A percentile compares a stretch with the other conserved stretches of the same genome.
These are phyloP conservation scores for Trichoderma endophyticum DNA, from an alignment of 2,329 filamentous ascomycete genomes.

Conservation along the genomic window DNA sequence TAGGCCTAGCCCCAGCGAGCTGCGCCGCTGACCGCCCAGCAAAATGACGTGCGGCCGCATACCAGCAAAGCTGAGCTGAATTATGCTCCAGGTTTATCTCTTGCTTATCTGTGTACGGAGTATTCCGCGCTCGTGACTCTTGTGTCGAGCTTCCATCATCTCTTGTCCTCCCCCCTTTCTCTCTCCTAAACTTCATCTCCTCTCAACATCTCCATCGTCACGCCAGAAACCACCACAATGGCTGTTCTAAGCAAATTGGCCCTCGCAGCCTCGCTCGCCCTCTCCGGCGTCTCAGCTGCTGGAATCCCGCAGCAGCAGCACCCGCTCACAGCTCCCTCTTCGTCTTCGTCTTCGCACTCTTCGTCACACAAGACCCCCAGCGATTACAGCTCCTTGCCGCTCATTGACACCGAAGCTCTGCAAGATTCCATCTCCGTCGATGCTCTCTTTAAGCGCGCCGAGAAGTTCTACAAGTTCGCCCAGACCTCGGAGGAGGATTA, in stretches of 20 bases:
- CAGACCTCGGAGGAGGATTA: slow-evolving; percentile 58
- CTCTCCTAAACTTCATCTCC: background rate
- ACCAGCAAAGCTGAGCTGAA: background rate
- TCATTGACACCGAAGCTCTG: slow-evolving; percentile 53
- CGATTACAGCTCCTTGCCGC: slow-evolving; percentile 28
- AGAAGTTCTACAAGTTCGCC: slow-evolving; percentile 61
- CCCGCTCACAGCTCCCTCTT: slow-evolving; percentile 15
- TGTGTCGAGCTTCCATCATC: background rate
- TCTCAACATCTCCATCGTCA: background rate
- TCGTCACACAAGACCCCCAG: background rate
- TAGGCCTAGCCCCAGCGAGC: background rate
- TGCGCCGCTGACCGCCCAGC: slow-evolving; percentile 4
- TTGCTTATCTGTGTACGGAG: slow-evolving; percentile 1
- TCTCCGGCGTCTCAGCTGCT: slow-evolving; percentile 27
- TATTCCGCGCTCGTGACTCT: background rate
- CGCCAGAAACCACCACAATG: slow-evolving; percentile 8
- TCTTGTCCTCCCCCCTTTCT: background rate
- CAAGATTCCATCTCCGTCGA: slow-evolving; percentile 54
- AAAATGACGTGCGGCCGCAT: slow-evolving; percentile 6
- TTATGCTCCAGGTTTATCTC: background rate
- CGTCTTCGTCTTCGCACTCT: background rate
- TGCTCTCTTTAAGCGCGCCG: slow-evolving; percentile 57
- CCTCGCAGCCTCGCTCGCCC: slow-evolving; percentile 27
- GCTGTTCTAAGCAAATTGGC: slow-evolving; percentile 18
- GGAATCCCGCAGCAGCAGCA: slow-evolving; percentile 23